Evolutionary conservation across 2,329 filamentous ascomycete genomes (phyloP).

Genomic region (Aciculosporium take): DNA sequence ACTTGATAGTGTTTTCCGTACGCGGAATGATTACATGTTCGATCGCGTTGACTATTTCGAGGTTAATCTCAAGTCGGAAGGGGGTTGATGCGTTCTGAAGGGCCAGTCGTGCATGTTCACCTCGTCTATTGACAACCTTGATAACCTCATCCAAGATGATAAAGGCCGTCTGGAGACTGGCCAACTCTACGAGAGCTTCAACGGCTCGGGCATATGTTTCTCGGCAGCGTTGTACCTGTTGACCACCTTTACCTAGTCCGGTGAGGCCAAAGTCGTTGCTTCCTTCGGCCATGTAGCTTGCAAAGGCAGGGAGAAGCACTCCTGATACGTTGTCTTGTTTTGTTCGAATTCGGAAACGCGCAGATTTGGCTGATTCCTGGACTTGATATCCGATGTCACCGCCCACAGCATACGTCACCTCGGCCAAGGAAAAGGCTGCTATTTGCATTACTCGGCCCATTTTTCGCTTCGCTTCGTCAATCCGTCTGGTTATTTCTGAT

Average conservation of each 20-base stretch:
- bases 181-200: conserved; percentile 87
- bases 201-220: conserved; percentile 95
- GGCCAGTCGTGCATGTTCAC: conserved; percentile 29
- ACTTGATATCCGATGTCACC: conserved; percentile 95
- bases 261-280: conserved; percentile 95
- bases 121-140: conserved; percentile 95
- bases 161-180: conserved; percentile 92
- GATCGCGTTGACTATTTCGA: conserved; percentile 68
- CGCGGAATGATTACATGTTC: conserved; percentile 94
- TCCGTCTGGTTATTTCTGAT: conserved; percentile 83
- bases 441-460: conserved; percentile 99
- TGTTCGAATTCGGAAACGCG: conserved; percentile 81
- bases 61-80: conserved; percentile 1
- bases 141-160: conserved; percentile 98
- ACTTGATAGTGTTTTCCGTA: conserved; percentile 99
- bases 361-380: conserved; percentile 86
- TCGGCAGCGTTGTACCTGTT: conserved; percentile 87
- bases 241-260: conserved; percentile 88
- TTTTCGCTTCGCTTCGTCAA: conserved; percentile 97
- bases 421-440: conserved; percentile 89
- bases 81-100: background rate
- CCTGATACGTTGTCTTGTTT: conserved; percentile 98
- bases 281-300: conserved; percentile 76
- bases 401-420: conserved; percentile 93
- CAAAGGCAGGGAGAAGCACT: conserved; percentile 85